Evolutionary conservation across 257 asterid species (phyloP), one percentile per base, ranked within the genome.

Genomic region (Plantago major): DNA sequence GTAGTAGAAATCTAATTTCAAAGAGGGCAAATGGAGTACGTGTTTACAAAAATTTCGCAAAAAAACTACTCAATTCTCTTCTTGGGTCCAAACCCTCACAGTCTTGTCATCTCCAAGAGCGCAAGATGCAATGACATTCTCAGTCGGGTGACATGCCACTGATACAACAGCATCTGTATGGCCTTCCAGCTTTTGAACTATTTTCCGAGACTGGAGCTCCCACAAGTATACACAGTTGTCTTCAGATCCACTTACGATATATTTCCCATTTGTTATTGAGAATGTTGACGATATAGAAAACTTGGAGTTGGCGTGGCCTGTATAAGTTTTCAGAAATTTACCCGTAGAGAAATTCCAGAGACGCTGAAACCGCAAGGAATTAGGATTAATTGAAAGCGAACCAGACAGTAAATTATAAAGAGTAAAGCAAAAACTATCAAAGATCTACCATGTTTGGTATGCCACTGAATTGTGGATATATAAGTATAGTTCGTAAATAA

Each of bases 121-220:
- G 30, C 88, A 87, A 22, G 97, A 93, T 10, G 99, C 99, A 46
- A 93, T 86, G 81, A 85, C 87, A 67, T 85, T 87, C 58, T 72
- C 69, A 1, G 88, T 83, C 0, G 99, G 96, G 75, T 93, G 95
- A 60, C 94, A 87, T 4, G 99, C 47, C 11, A 89, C 99, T 1
- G 94, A 82, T 61, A 89, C 51, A 14, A 93, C 95, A 0, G 87
- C 67, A 43, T 85, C 99, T 6, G 86, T 85, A 51, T 89, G 97
- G 15, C 97, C 96, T 89, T 89, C 99, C 55, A 92, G 81, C 81
- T 86, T 93, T 68, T 93, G 99, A 68, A 92, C 87, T 55, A 93
- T 67, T 73, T 85, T 82, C 66, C 87, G 83, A 10, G 97, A 79
- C 67, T 93, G 99, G 38, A 93, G 96, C 73, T 93, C 99, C 96